These are phyloP conservation scores for Candida frijolesensis DNA, from an alignment of 1,139 yeast genomes.

Conservation along the genomic window DNA sequence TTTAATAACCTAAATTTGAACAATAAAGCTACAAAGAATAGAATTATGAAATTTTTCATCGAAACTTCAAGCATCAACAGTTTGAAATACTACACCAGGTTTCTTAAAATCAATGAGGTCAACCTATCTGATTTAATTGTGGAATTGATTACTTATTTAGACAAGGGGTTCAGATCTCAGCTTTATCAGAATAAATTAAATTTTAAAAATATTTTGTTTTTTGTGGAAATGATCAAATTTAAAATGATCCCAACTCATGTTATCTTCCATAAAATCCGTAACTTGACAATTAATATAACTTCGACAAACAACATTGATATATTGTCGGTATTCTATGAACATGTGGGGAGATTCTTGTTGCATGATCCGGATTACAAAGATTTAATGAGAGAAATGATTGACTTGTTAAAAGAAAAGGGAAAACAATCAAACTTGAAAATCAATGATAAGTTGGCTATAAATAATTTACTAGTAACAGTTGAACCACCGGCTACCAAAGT, in stretches of 20 bases:
- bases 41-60: conserved; percentile 59
- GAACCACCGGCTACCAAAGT: conserved; percentile 55
- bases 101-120: conserved; percentile 60
- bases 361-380: conserved; percentile 61
- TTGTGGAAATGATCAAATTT: conserved; percentile 78
- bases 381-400: conserved; percentile 66
- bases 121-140: conserved; percentile 54
- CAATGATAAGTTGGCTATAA: conserved; percentile 61
- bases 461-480: conserved; percentile 58
- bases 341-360: conserved; percentile 69
- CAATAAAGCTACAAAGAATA: conserved; percentile 73
- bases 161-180: conserved; percentile 62
- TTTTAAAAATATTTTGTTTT: conserved; percentile 61
- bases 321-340: conserved; percentile 67
- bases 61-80: conserved; percentile 49
- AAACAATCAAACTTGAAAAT: conserved; percentile 53
- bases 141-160: conserved; percentile 58
- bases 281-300: conserved; percentile 54
- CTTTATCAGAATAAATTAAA: conserved; percentile 53
- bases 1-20: conserved; percentile 57
- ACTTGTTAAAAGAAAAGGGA: conserved; percentile 53
- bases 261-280: conserved; percentile 69
- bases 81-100: conserved; percentile 59
- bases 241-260: conserved; percentile 71
- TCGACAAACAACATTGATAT: conserved; percentile 64